These are phyloP conservation scores for Pythium rishiriense DNA, from an alignment of 352 stramenopile species.

Conservation along the genomic window DNA sequence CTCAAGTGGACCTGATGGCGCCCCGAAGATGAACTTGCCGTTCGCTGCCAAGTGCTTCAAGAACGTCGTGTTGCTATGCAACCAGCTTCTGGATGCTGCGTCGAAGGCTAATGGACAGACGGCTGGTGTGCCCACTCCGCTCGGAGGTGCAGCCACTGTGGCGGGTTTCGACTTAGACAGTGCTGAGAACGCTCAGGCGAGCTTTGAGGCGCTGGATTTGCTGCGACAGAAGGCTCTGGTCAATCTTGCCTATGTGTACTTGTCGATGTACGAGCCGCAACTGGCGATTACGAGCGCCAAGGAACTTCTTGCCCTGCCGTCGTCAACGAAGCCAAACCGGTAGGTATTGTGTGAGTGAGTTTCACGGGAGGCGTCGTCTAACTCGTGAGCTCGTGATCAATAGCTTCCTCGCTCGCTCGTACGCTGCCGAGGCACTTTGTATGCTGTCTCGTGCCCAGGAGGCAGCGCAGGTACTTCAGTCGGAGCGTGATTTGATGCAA, in stretches of 20 bases:
- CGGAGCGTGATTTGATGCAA: constrained; percentile 68
- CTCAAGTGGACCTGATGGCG: constrained; percentile 22
- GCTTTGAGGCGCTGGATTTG: constrained; percentile 59
- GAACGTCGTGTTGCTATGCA: constrained; percentile 82
- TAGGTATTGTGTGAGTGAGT: constrained; percentile 21
- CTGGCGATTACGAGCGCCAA: constrained; percentile 83
- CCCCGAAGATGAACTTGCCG: constrained; percentile 79
- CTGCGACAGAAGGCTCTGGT: constrained; percentile 85
- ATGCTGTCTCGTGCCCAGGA: constrained; percentile 85
- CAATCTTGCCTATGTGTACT: constrained; percentile 89
- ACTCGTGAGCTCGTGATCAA: not conserved
- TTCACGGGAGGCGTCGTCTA: not conserved
- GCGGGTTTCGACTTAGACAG: constrained; percentile 17
- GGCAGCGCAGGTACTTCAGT: constrained; percentile 72
- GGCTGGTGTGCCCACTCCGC: constrained; percentile 10
- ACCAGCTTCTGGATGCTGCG: constrained; percentile 62
- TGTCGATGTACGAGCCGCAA: constrained; percentile 90
- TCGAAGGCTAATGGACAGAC: constrained; percentile 23
- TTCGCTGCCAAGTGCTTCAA: constrained; percentile 90
- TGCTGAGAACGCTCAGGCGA: constrained; percentile 35
- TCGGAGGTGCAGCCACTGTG: not conserved
- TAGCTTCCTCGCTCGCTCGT: constrained; percentile 80
- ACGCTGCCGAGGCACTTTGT: constrained; percentile 88
- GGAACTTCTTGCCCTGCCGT: constrained; percentile 66
- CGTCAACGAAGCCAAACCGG: constrained; percentile 72